Base-by-base conservation (phyloP, 768 basidiomycete species). In the Paxillus rubicundulus region DNA sequence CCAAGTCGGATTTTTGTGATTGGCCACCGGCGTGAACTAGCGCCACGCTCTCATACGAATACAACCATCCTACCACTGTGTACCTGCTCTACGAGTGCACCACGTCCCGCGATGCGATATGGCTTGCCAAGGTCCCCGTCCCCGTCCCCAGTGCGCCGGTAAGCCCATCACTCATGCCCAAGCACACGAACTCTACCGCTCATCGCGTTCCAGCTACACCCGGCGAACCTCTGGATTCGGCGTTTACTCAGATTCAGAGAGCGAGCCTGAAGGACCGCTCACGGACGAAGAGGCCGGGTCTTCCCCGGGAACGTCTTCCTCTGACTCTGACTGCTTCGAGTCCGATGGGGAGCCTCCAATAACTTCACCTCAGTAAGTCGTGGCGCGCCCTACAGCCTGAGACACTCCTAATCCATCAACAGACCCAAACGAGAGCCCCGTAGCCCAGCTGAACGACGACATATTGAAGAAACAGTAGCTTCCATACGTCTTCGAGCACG, bases 191-290 rank as follows among this genome's bases (percentile, higher is more conserved):
- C 21, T 8, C 1, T 7, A 16, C 33, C 14, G 8, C 49, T 48
- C 32, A 58, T 12, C n/a, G 5, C 27, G 6, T 18, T 30, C 27
- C 32, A 64, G 66, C 38, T 12, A 36, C 3, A 21, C 40, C 12
- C 68, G 77, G n/a, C 67, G 73, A 33, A 68, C 72, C 4, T 82
- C 80, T 13, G 79, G 80, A 6, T 85, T 81, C 59, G 82, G 81
- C 14, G 64, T 82, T 5, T 75, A 76, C 28, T 76, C 79, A 5
- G 80, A 81, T 51, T 82, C 80, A 9, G 67, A 72, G 21, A 69
- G 61, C 45, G 65, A 67, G 17, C 39, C 49, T n/a, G 69, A 65
- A 3, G 60, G 64, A 12, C 62, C 67, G 14, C 62, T 70, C 38
- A 73, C 72, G 40, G 77, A 77, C 38, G 72, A 67, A 1, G 75